Base-by-base conservation (phyloP, 2,329 filamentous ascomycete species). In the Arthrinium phaeospermum region DNA sequence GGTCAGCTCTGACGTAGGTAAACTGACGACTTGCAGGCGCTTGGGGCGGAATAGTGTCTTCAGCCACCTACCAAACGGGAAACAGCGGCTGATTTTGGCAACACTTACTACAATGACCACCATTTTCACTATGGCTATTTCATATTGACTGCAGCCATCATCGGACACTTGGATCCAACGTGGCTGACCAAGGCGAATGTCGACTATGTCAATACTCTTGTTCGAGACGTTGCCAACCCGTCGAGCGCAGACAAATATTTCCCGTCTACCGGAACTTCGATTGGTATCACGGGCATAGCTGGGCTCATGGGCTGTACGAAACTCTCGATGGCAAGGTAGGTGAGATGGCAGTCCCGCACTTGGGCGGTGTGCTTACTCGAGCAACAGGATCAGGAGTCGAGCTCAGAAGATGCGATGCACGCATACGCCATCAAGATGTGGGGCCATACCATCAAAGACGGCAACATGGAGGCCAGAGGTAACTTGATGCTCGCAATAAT, bases 231-330 rank as follows among this genome's bases (percentile, higher is more conserved):
- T 68, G 92, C 95, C 67, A 98, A 98, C 81, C 91, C 95, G 0
- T 91, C 89, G 76, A 79, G 86, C 3, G 80, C 87, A 24, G 95
- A 98, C 79, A 85, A 87, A 41, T 90, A 90, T 77, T 98, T 97
- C 81, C 96, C 0, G 91, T 94, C 76, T 95, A 89, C 74, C 90
- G 96, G 68, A 90, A 87, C 72, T 98, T 98, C 79, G 96, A 98
- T 82, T 98, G 94, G 94, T 98, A 92, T 81, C 91, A 97, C 78
- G 96, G 96, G 1, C 96, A 98, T 86, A 95, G 92, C 72, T 98
- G 96, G 94, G 96, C 96, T 2, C 94, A 94, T 71, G 93, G 93
- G 0, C 83, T 96, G 6, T 93, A 90, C 77, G 89, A 93, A 74
- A 87, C 89, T 49, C 85, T 85, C 71, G 93, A 96, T 80, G 93